Base-by-base conservation (phyloP, 345 rosid genomes). In the Moringa oleifera region DNA sequence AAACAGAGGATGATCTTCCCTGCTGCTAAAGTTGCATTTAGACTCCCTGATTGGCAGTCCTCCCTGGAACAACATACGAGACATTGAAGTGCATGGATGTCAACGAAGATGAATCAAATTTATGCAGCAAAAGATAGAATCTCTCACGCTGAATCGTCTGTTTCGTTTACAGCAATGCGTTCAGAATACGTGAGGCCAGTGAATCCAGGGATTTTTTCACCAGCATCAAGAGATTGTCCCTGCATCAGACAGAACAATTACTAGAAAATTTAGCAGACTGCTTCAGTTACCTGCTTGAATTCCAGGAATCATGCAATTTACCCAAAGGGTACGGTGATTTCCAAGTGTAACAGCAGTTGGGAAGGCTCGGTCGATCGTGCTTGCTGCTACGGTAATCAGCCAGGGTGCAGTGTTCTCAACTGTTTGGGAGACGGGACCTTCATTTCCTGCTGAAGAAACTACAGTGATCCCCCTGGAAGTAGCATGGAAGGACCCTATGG, bases 1-100 rank as follows among this genome's bases (percentile, higher is more conserved):
- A 88, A 88, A 67, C 81, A 68, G 20, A 85, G 75, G 53, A 84
- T 73, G 51, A 86, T 80, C 56, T 84, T 85, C 3, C 86, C 90
- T 28, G 76, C 77, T 21, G 73, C 47, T 41, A 41, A 41, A 41
- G 47, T 41, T 15, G 47, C 6, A 41, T 41, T 41, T 4, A 41
- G 47, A 41, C 47, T 15, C 12, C 47, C 47, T 9, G 47, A 41
- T 11, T 41, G 47, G 13, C 47, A 41, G 13, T 41, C 47, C 47
- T 41, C 13, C 12, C 47, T 41, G 17, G 47, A 15, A 41, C 9
- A 41, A 7, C 2, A 41, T 15, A 41, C 6, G 12, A 1, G 47
- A 11, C 9, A 4, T 41, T 41, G 13, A 15, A 41, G 6, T 41
- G 47, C 47, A 41, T 2, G 17, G 47, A 41, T 41, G 47, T 15